Evolutionary conservation across 805 yeast genomes (phyloP).

Genomic region (Danielia reshetovae): DNA sequence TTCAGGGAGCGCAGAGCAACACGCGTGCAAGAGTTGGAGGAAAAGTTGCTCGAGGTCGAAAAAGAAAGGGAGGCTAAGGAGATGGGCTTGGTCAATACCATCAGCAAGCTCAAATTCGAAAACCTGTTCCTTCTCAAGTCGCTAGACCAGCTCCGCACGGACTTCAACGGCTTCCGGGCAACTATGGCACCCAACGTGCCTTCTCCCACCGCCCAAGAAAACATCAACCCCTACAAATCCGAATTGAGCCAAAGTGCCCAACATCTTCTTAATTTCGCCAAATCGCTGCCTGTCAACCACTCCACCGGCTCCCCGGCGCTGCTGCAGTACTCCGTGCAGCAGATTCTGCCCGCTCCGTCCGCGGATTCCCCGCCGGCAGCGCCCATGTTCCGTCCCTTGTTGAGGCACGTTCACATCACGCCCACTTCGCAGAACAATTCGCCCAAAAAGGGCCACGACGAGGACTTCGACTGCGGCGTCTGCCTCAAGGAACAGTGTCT

Average conservation of each 20-base stretch:
- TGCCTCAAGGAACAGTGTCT: conserved; percentile 67
- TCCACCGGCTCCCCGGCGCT: conserved; percentile 18
- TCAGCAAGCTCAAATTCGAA: conserved; percentile 44
- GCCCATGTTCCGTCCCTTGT: conserved; percentile 2
- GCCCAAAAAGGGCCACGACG: conserved; percentile 5
- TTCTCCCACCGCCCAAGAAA: conserved; percentile 1
- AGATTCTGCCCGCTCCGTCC: conserved; percentile 52
- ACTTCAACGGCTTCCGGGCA: conserved; percentile 19
- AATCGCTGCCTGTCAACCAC: conserved; percentile 15
- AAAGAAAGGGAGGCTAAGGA: conserved; percentile 60
- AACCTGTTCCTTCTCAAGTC: conserved; percentile 40
- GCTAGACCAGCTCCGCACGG: conserved; percentile 40
- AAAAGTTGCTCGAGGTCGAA: conserved; percentile 61
- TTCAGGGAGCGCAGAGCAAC: conserved; percentile 85
- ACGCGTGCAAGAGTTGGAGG: conserved; percentile 73
- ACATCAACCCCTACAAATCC: conserved; percentile 8
- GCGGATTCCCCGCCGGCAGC: conserved; percentile 41
- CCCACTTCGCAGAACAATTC: conserved; percentile 13
- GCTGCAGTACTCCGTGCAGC: conserved; percentile 38
- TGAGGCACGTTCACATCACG: conserved; percentile 9
- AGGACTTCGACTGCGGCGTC: conserved; percentile 54
- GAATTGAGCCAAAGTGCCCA: conserved; percentile 17
- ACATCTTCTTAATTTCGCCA: conserved; percentile 17
- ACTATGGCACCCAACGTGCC: conserved; percentile 3
- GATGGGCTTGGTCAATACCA: conserved; percentile 49